Evolutionary conservation across 345 rosid genomes (phyloP).

Genomic region (Punica granatum): DNA sequence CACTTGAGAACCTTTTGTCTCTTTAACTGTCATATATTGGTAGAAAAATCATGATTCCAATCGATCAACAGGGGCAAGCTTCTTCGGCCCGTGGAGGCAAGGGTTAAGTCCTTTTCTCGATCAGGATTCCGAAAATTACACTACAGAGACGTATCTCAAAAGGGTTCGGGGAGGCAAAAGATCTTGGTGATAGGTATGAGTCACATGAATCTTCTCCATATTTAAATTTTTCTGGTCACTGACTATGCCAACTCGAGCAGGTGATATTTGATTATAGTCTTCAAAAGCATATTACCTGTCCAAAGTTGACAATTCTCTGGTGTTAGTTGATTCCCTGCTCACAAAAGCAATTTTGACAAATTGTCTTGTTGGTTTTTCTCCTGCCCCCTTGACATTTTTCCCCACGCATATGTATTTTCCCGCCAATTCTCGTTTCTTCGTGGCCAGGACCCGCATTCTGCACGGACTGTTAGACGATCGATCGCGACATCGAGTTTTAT

Average conservation of each 20-base stretch:
- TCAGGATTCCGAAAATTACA: slow-evolving; percentile 5
- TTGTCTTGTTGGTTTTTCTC: no score
- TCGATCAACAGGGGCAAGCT: neutral
- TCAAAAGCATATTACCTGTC: neutral
- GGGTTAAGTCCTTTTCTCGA: slow-evolving; percentile 5
- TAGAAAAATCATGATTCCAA: neutral
- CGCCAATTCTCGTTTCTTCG: no score
- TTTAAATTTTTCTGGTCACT: neutral
- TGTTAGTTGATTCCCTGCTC: neutral
- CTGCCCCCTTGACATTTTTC: no score
- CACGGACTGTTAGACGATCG: no score
- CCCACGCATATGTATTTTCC: no score
- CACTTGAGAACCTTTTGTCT: neutral
- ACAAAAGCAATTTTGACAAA: no score
- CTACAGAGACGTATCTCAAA: no score
- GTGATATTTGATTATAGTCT: slow-evolving; percentile 1
- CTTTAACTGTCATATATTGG: neutral
- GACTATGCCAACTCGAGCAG: slow-evolving; percentile 11
- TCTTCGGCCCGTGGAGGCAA: neutral
- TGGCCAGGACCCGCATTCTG: no score
- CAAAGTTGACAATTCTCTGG: slow-evolving; percentile 3
- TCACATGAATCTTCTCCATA: no score
- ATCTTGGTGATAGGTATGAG: no score
- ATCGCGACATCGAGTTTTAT: no score
- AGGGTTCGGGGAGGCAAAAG: no score